phyloP scores from a whole-genome alignment of 495 filamentous ascomycete species.

The Venustampulla echinocandica region DNA sequence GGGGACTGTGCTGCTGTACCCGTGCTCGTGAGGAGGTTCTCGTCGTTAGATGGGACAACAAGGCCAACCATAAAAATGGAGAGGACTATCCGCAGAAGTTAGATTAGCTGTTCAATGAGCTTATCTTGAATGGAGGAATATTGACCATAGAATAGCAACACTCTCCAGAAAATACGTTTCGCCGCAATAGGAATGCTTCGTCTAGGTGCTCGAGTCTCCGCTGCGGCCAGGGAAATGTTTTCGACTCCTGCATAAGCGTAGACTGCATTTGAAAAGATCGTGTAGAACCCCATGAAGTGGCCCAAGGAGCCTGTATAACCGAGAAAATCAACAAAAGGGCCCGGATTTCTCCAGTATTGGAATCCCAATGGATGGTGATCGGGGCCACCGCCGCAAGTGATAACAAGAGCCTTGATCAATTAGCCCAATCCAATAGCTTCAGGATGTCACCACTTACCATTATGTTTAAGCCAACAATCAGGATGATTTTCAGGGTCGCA shows the following conservation, averaged over 20 bases:
- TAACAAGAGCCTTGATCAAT: slow-evolving; percentile 18
- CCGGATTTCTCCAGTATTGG: slow-evolving; percentile 60
- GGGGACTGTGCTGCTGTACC: slow-evolving; percentile 54
- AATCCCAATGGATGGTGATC: slow-evolving; percentile 43
- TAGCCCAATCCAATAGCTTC: background rate
- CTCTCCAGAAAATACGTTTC: slow-evolving; percentile 60
- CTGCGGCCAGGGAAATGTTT: slow-evolving; percentile 65
- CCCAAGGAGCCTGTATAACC: slow-evolving; percentile 37
- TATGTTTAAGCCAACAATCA: slow-evolving; percentile 48
- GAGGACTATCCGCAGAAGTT: slow-evolving; percentile 8
- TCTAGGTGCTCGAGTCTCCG: slow-evolving; percentile 61
- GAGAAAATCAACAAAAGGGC: slow-evolving; percentile 56
- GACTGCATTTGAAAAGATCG: slow-evolving; percentile 64
- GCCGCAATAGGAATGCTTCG: slow-evolving; percentile 62
- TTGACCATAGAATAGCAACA: slow-evolving; percentile 57
- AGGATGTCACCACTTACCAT: slow-evolving; percentile 12
- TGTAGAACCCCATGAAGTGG: slow-evolving; percentile 68
- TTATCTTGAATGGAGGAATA: background rate
- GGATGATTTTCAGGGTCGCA: slow-evolving; percentile 64
- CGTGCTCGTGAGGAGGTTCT: slow-evolving; percentile 40
- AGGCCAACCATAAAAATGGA: slow-evolving; percentile 23
- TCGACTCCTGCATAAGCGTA: slow-evolving; percentile 84
- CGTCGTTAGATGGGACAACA: slow-evolving; percentile 51
- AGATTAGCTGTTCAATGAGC: background rate
- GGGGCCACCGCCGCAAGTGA: slow-evolving; percentile 32